A percentile compares a stretch with the other conserved stretches of the same genome.
phyloP scores from a whole-genome alignment of 139 green algal genomes.

The Trebouxia sp. region DNA sequence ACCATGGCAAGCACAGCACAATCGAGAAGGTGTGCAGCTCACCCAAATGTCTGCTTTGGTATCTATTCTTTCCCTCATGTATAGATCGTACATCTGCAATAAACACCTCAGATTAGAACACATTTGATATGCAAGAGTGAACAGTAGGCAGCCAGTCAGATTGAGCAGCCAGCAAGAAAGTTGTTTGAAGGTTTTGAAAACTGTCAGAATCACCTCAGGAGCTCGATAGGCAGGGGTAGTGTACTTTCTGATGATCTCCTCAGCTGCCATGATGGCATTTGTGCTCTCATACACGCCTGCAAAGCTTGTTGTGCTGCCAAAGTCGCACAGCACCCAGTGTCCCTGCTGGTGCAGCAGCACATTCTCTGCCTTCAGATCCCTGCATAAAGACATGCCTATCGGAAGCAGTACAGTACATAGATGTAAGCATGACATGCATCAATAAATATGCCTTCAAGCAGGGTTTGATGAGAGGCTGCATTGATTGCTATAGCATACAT shows the following conservation, averaged over 20 bases:
- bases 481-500: background rate
- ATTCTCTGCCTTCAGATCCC: slow-evolving; percentile 96
- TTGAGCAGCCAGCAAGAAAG: too few relatives aligned
- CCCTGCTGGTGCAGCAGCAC: slow-evolving; percentile 74
- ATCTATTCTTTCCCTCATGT: slow-evolving; percentile 71
- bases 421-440: background rate
- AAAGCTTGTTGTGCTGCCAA: slow-evolving; percentile 73
- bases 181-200: too few relatives aligned
- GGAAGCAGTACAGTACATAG: background rate
- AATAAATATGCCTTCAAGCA: background rate
- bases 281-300: slow-evolving; percentile 49
- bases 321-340: slow-evolving; percentile 94
- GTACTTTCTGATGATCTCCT: slow-evolving; percentile 82
- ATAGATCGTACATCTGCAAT: slow-evolving; percentile 87
- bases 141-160: too few relatives aligned
- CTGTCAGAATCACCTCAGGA: slow-evolving; percentile 72
- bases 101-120: background rate
- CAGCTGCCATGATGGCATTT: slow-evolving; percentile 53
- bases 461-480: too few relatives aligned
- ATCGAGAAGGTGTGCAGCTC: too few relatives aligned
- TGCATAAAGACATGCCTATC: slow-evolving; percentile 34
- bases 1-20: too few relatives aligned
- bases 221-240: slow-evolving; percentile 94
- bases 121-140: too few relatives aligned
- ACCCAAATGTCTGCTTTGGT: slow-evolving; percentile 84